Conservation (phyloP, 306 rosid species). For the Begonia fuchsioides region DNA sequence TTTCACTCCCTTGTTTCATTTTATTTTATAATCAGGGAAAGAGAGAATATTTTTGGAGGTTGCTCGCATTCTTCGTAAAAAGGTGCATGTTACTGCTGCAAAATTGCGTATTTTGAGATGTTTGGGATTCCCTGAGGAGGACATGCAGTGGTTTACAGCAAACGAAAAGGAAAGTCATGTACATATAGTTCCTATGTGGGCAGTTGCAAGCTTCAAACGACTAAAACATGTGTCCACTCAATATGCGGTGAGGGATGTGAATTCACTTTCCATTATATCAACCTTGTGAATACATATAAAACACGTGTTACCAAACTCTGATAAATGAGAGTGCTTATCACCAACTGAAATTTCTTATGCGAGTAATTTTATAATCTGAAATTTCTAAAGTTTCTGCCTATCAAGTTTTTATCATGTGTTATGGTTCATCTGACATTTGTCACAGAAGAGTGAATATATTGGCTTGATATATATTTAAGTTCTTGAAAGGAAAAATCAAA, state of each 20-base stretch:
- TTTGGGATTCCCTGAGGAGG: slow-evolving; percentile 58
- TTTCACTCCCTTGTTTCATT: not conserved
- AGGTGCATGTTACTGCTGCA: slow-evolving; percentile 65
- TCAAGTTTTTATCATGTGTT: too few species aligned
- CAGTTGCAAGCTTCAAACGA: slow-evolving; percentile 85
- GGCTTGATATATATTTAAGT: too few species aligned
- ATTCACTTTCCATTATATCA: not conserved
- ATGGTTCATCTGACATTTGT: too few species aligned
- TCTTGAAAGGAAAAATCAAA: too few species aligned
- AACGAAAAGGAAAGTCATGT: slow-evolving; percentile 85
- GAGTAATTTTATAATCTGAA: too few species aligned
- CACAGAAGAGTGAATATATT: too few species aligned
- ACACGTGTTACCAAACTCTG: too few species aligned
- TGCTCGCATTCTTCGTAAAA: slow-evolving; percentile 71
- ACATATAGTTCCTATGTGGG: slow-evolving; percentile 94
- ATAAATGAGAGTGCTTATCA: too few species aligned
- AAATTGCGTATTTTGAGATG: slow-evolving; percentile 68
- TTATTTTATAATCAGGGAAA: slow-evolving; percentile 41
- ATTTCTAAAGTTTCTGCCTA: too few species aligned
- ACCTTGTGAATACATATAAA: not conserved
- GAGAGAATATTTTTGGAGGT: slow-evolving; percentile 89
- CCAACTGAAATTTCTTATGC: too few species aligned
- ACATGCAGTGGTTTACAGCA: slow-evolving; percentile 76
- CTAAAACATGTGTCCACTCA: slow-evolving; percentile 70
- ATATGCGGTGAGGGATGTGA: slow-evolving; percentile 36